Evolutionary conservation across 345 rosid species (phyloP).

Genomic region (Diplotaxis tenuifolia): DNA sequence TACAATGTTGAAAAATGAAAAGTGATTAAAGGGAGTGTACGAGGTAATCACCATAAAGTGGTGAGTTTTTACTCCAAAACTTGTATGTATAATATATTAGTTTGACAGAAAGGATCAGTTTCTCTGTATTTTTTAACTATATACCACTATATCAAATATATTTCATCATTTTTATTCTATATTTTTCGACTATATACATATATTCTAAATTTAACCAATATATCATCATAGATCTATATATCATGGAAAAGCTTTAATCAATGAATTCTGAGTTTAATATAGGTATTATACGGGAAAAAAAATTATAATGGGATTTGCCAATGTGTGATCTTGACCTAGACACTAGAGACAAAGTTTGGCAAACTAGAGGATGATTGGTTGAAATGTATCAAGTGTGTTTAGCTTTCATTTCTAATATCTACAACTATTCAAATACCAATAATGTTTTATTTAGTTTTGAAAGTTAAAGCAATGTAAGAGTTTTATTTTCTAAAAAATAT

Average conservation of each 20-base stretch:
- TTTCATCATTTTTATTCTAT: not conserved
- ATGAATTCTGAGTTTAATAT: not conserved
- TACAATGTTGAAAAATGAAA: slow-evolving; percentile 1
- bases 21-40: slow-evolving; percentile 1
- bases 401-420: too few species aligned
- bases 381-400: too few species aligned
- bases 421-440: too few species aligned
- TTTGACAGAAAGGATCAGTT: not conserved
- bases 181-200: not conserved
- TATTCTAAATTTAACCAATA: not conserved
- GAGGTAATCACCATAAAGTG: not conserved
- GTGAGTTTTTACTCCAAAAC: not conserved
- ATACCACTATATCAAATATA: not conserved
- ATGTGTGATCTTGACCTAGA: slow-evolving; percentile 10
- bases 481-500: too few species aligned
- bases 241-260: not conserved
- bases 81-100: not conserved
- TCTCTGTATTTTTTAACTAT: not conserved
- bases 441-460: too few species aligned
- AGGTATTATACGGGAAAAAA: not conserved
- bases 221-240: not conserved
- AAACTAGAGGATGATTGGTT: too few species aligned
- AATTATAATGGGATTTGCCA: not conserved
- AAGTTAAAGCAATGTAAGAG: too few species aligned
- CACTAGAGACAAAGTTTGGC: not conserved